Conservation (phyloP, 192 early-diverging fungal species). For the Mortierella antarctica region DNA sequence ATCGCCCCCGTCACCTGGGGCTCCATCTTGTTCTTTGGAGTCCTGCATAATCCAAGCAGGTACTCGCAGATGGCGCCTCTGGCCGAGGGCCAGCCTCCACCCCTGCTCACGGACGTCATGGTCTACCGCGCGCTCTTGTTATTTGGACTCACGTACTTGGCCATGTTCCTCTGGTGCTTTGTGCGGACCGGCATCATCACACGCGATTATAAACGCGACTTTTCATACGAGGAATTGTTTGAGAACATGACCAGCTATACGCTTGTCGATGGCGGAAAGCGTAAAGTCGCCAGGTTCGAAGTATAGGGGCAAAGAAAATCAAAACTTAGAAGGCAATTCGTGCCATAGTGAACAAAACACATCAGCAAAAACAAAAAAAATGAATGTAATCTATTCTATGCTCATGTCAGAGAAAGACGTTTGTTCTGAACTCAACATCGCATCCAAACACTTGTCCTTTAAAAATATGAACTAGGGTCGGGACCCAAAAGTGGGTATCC, state of each 20-base stretch:
- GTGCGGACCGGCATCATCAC: constrained; percentile 6
- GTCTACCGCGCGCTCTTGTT: neutral
- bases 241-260: constrained; percentile 24
- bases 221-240: constrained; percentile 30
- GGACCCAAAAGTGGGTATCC: too few species aligned
- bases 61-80: constrained; percentile 12
- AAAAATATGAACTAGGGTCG: too few species aligned
- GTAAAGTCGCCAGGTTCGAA: constrained; percentile 28
- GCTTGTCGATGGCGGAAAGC: constrained; percentile 7
- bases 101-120: constrained; percentile 10
- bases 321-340: neutral
- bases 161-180: constrained; percentile 15
- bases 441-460: too few species aligned
- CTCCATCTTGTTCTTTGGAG: constrained; percentile 10
- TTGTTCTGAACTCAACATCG: too few species aligned
- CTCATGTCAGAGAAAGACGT: too few species aligned
- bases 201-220: constrained; percentile 18
- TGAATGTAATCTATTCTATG: neutral
- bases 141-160: constrained; percentile 10
- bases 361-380: constrained; percentile 6
- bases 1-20: constrained; percentile 24
- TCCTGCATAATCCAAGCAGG: constrained; percentile 12
- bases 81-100: constrained; percentile 14
- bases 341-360: neutral
- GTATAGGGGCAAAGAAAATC: constrained; percentile 7